Evolutionary conservation across 164 flowering plant species (phyloP), one percentile per base, ranked within the genome.

Genomic region (Tinospora cordifolia): DNA sequence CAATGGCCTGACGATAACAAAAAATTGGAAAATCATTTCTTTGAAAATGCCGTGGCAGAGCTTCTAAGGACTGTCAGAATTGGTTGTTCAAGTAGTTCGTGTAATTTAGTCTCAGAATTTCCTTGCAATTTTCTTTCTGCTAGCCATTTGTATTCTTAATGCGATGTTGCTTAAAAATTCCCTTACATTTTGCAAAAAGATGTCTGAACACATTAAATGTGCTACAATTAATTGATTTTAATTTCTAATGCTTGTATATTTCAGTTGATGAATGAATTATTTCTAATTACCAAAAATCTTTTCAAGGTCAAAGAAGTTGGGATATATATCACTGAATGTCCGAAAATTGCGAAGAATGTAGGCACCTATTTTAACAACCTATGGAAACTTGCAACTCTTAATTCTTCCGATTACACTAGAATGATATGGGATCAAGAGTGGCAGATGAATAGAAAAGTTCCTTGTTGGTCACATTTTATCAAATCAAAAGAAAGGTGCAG

Each of bases 401-500:
- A 93, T 81, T 80, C 83, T 72, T 79, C 97, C 54, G 75, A 76
- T 51, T 77, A 84, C 78, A 90, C 93, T 11, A 85, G 59, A 82
- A 75, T 71, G 13, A 78, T 84, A 51, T 82, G 79, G 82, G 98
- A 93, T 79, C 84, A 79, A n/a, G 87, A 87, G 49, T 90, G 94
- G 94, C 97, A 91, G 77, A 64, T 81, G 54, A 73, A 69, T 49
- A 81, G 98, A 80, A 81, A 79, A 75, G 94, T 91, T 71, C 98
- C 98, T 54, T 93, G 98, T 72, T 93, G 98, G 98, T 93, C 98
- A n/a, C 90, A 88, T 82, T 93, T 90, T 69, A 49, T 91, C 41
- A 65, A 75, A 17, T 57, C 74, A 17, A 67, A 81, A 62, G 73
- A 65, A 67, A 85, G 92, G 71, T 93, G 97, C 89, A 91, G 88